phyloP scores from a whole-genome alignment of 2,329 filamentous ascomycete genomes.

The Fusarium nematophilum region DNA sequence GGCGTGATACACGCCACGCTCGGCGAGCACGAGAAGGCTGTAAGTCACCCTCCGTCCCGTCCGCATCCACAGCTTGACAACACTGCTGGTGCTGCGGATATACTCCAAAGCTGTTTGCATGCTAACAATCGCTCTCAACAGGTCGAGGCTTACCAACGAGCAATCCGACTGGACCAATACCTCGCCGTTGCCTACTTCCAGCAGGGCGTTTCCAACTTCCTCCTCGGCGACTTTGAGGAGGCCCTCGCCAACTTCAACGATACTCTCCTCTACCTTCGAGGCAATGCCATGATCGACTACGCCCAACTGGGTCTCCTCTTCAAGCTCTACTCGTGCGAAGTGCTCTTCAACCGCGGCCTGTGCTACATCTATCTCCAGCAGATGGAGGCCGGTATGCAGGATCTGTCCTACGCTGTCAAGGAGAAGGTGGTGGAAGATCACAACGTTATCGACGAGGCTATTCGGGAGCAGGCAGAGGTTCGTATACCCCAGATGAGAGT shows the following conservation, averaged over 20 bases:
- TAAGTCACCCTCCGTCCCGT: conserved; percentile 60
- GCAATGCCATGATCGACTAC: conserved; percentile 98
- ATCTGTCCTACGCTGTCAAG: conserved; percentile 89
- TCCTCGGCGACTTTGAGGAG: conserved; percentile 96
- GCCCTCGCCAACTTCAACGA: conserved; percentile 99
- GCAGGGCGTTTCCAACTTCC: conserved; percentile 96
- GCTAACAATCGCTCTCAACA: conserved; percentile 51
- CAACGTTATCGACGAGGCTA: conserved; percentile 97
- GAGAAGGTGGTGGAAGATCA: conserved; percentile 97
- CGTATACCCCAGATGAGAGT: conserved; percentile 28
- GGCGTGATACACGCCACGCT: conserved; percentile 97
- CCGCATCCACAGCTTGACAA: no score
- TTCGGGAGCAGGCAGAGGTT: conserved; percentile 91
- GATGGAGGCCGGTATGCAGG: conserved; percentile 88
- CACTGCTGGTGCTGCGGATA: no score
- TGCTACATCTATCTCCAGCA: conserved; percentile 98
- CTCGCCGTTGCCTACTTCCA: conserved; percentile 98
- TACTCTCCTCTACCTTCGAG: conserved; percentile 90
- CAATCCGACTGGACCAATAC: conserved; percentile 91
- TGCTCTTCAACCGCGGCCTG: conserved; percentile 94
- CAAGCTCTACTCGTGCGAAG: conserved; percentile 96
- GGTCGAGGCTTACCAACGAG: conserved; percentile 95
- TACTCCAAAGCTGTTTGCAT: conserved; percentile 21
- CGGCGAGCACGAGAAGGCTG: conserved; percentile 94
- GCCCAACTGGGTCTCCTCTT: conserved; percentile 95